Percentiles rank a stretch among this genome's conserved stretches.
phyloP scores from a whole-genome alignment of 2,329 filamentous ascomycete species.

The Clarireedia hainanense region DNA sequence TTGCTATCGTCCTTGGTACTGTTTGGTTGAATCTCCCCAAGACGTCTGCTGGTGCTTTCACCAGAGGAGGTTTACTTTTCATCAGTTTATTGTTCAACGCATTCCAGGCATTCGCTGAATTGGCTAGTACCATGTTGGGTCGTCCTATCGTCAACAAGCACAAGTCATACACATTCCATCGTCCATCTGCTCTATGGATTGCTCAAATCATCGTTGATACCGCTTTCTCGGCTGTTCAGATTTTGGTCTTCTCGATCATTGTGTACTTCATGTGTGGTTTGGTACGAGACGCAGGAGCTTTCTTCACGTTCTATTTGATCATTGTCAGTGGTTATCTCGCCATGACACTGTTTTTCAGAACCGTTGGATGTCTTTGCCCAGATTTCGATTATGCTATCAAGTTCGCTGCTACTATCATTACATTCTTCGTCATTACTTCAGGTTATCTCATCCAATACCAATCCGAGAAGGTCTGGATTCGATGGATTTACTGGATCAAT shows the following conservation, averaged over 20 bases:
- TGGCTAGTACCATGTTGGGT: slow-evolving; percentile 67
- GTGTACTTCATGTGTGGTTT: slow-evolving; percentile 74
- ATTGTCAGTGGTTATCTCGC: slow-evolving; percentile 60
- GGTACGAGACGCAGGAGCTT: slow-evolving; percentile 61
- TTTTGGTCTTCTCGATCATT: slow-evolving; percentile 64
- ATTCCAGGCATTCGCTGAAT: slow-evolving; percentile 77
- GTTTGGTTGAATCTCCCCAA: slow-evolving; percentile 65
- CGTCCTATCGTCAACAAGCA: slow-evolving; percentile 78
- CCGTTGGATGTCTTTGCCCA: slow-evolving; percentile 65
- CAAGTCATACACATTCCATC: slow-evolving; percentile 73
- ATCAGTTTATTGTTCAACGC: slow-evolving; percentile 75
- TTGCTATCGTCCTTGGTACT: slow-evolving; percentile 72
- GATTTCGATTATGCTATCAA: slow-evolving; percentile 84
- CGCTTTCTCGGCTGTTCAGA: slow-evolving; percentile 62
- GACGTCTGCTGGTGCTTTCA: slow-evolving; percentile 63
- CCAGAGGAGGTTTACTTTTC: slow-evolving; percentile 74
- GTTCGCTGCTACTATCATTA: slow-evolving; percentile 71
- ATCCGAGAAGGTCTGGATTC: slow-evolving; percentile 64
- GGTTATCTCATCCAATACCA: slow-evolving; percentile 81
- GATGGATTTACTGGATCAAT: slow-evolving; percentile 77
- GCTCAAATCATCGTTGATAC: slow-evolving; percentile 75
- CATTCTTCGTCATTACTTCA: slow-evolving; percentile 70
- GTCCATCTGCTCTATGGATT: slow-evolving; percentile 75
- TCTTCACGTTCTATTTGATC: slow-evolving; percentile 70
- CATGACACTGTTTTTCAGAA: slow-evolving; percentile 73